phyloP scores from a whole-genome alignment of 164 flowering plant species.

The Nymphaea colorata region DNA sequence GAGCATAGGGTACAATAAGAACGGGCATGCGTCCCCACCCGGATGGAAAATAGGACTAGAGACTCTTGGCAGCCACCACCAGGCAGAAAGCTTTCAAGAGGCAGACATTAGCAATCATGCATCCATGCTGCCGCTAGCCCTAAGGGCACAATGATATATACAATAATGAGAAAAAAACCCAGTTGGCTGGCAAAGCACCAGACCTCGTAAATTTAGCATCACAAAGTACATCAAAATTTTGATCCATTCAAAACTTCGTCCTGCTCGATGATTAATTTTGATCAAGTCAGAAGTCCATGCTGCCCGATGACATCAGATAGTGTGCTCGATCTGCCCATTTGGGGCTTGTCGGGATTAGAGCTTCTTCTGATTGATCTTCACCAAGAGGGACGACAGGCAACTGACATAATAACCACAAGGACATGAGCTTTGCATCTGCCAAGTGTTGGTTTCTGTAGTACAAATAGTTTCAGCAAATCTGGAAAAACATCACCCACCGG shows the following conservation, averaged over 20 bases:
- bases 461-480: neutral
- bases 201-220: neutral
- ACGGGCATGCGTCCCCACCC: too few species aligned
- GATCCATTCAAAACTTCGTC: too few species aligned
- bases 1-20: too few species aligned
- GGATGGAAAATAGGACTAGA: too few species aligned
- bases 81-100: neutral
- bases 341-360: neutral
- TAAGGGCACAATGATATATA: neutral
- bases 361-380: neutral
- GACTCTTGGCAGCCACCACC: too few species aligned
- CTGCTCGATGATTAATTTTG: too few species aligned
- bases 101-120: neutral
- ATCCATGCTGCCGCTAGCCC: too few species aligned
- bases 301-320: too few species aligned
- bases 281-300: too few species aligned
- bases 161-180: neutral
- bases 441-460: too few species aligned
- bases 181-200: neutral
- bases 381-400: neutral
- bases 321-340: neutral
- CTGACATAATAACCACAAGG: neutral
- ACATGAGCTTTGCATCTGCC: too few species aligned
- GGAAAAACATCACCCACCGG: neutral
- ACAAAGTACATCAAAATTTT: neutral